phyloP scores from a whole-genome alignment of 2,329 filamentous ascomycete species.

The Ceratocystis albifundus region DNA sequence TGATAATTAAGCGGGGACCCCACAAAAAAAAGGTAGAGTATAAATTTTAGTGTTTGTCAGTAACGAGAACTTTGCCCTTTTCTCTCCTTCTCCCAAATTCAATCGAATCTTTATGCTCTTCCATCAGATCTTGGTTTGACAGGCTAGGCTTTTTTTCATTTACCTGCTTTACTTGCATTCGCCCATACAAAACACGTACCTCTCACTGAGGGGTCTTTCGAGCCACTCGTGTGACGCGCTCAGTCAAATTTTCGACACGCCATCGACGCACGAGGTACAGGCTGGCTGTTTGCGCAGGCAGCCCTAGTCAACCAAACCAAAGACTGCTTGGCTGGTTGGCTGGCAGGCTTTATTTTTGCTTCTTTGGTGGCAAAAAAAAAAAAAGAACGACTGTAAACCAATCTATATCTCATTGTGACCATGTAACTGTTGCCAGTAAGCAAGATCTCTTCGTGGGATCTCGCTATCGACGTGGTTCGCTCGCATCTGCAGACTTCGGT shows the following conservation, averaged over 20 bases:
- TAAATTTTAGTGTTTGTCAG: constrained; percentile 1
- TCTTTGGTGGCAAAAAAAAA: not conserved
- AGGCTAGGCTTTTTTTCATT: not conserved
- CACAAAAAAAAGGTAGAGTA: not conserved
- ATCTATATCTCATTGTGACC: not conserved
- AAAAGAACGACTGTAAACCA: not conserved
- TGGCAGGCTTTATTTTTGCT: not conserved
- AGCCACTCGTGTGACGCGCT: not conserved
- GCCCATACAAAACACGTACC: not conserved
- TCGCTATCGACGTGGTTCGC: constrained; percentile 40
- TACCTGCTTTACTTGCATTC: not conserved
- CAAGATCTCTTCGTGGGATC: constrained; percentile 17
- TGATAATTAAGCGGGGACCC: not conserved
- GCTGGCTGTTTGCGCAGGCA: not conserved
- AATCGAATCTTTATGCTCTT: not conserved
- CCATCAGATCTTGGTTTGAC: constrained; percentile 16
- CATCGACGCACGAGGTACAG: not conserved
- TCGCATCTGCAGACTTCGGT: constrained; percentile 29
- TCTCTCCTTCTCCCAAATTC: not conserved
- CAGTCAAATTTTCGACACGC: not conserved
- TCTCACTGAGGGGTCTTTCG: not conserved
- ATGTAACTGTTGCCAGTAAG: constrained; percentile 24
- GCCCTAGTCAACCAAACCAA: not conserved
- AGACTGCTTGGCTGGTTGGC: not conserved
- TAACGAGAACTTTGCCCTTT: not conserved